Base-by-base conservation (phyloP, 805 yeast species). In the Ogataea chonburiensis region DNA sequence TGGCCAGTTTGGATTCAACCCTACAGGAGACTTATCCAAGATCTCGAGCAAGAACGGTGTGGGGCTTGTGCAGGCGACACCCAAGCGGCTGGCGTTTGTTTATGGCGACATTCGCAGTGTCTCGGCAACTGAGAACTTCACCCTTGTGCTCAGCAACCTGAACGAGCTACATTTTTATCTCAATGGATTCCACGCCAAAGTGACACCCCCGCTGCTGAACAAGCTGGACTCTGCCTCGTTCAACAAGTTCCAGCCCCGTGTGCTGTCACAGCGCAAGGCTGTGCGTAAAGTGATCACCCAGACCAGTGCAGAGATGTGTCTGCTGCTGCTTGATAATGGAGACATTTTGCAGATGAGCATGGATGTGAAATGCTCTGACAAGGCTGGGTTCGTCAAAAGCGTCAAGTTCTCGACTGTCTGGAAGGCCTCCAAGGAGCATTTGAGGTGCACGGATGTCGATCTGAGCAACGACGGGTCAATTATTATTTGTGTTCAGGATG, bases 1-100 rank as follows among this genome's bases (percentile, higher is more conserved):
- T 22, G 96, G 96, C 0, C 95, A 86, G 56, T 76, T 86, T 79
- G 91, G 91, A 3, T 64, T 73, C 32, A 49, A 64, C 5, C 60
- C 43, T 3, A 36, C 40, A 1, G 36, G 43, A 4, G 37, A 45
- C 3, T 4, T 24, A 4, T 22, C 36, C 15, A 40, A 58, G 11
- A 46, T 47, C 43, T 23, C 29, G 14, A 31, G 31, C 15, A 35
- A 32, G 13, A 26, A 31, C 18, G 33, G 28, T 5, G 27, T 28
- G 7, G 44, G 42, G 6, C 22, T 48, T 5, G 32, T 43, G 6
- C 47, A 50, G 34, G 6, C 35, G 1, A 18, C 33, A 4, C 55
- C 55, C 2, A 30, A 38, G 19, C 55, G 46, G 37, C 55, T 69
- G 14, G 64, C 59, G 19, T 70, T 77, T 27, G 55, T 62, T 20